Percentiles rank a stretch among this genome's conserved stretches.
These are phyloP conservation scores for Sphaerulina populicola DNA, from an alignment of 2,329 filamentous ascomycete species.

Conservation along the genomic window DNA sequence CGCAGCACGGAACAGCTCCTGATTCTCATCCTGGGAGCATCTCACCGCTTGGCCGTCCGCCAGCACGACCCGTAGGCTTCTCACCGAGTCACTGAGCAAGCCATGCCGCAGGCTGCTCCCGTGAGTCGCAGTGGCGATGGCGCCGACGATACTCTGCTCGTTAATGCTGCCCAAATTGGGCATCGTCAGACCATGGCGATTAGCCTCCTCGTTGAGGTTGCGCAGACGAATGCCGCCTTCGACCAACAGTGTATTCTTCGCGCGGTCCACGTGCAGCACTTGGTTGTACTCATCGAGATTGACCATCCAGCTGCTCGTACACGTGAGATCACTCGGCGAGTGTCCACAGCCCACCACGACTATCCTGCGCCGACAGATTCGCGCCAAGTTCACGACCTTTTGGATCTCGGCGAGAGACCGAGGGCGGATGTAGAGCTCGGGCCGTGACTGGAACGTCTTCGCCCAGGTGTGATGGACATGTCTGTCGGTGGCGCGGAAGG, in stretches of 20 bases:
- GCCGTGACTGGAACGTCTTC: conserved; percentile 77
- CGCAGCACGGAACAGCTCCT: conserved; percentile 78
- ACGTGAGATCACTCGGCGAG: conserved; percentile 85
- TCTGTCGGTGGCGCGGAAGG: conserved; percentile 65
- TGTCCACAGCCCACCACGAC: conserved; percentile 85
- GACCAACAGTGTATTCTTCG: conserved; percentile 61
- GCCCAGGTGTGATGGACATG: conserved; percentile 92
- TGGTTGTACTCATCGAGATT: conserved; percentile 78
- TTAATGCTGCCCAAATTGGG: conserved; percentile 93
- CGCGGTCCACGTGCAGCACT: conserved; percentile 60
- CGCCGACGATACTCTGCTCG: conserved; percentile 83
- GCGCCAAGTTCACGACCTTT: conserved; percentile 71
- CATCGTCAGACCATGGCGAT: conserved; percentile 69
- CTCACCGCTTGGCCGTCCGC: conserved; percentile 65
- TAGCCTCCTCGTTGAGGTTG: conserved; percentile 64
- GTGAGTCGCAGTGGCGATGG: conserved; percentile 87
- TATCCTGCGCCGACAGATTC: conserved; percentile 69
- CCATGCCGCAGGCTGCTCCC: conserved; percentile 80
- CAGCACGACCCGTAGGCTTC: conserved; percentile 68
- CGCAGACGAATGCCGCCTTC: conserved; percentile 82
- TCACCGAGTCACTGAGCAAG: conserved; percentile 69
- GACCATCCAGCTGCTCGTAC: conserved; percentile 87
- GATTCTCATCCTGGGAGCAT: conserved; percentile 60
- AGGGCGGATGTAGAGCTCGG: conserved; percentile 85
- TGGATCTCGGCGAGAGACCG: conserved; percentile 71